phyloP scores from a whole-genome alignment of 2,329 filamentous ascomycete species.

The Aspergillus intermedius region DNA sequence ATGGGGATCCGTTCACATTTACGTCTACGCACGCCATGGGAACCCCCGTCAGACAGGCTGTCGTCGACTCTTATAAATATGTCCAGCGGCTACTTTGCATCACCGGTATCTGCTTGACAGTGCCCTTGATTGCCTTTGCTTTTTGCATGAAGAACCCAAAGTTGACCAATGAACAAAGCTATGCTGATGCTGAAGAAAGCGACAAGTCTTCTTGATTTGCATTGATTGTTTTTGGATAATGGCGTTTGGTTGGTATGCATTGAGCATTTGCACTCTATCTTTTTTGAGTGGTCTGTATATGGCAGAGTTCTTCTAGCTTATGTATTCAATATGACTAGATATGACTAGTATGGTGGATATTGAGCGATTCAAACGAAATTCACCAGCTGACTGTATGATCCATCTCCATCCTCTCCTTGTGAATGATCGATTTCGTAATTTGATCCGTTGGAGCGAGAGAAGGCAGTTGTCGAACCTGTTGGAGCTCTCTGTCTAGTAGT shows the following conservation, averaged over 20 bases:
- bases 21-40: conserved; percentile 36
- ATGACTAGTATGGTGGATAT: no score
- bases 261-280: neutral
- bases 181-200: conserved; percentile 32
- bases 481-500: no score
- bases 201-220: conserved; percentile 2
- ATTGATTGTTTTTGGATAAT: neutral
- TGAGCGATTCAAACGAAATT: no score
- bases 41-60: conserved; percentile 38
- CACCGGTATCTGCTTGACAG: conserved; percentile 44
- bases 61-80: conserved; percentile 41
- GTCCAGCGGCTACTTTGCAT: conserved; percentile 46
- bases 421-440: no score
- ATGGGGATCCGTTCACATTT: conserved; percentile 37
- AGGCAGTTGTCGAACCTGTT: no score
- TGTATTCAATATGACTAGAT: no score
- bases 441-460: no score
- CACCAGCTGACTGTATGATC: no score
- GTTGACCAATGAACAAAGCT: conserved; percentile 41
- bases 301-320: no score
- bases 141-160: conserved; percentile 42
- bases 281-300: neutral
- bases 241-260: neutral
- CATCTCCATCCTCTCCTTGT: no score
- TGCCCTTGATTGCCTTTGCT: conserved; percentile 42